Evolutionary conservation across 1,284 basidiomycete genomes (phyloP), one percentile per base, ranked within the genome.

Genomic region (Tilletia setariae): DNA sequence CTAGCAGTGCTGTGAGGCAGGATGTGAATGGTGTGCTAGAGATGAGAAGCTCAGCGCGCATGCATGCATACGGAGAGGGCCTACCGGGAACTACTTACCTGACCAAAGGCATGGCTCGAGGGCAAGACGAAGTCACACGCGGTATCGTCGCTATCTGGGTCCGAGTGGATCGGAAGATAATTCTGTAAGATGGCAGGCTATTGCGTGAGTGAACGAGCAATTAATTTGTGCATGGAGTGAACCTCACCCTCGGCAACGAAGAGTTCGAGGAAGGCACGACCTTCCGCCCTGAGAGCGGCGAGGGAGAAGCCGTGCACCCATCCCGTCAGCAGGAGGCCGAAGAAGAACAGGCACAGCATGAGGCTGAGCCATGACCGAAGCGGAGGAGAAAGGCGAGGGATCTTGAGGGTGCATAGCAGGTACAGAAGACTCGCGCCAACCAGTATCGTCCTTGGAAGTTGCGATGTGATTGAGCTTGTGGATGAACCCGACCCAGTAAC

Each of bases 1-100:
- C 89, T 88, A 16, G 91, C 93, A 0, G 92, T 94, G 79, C 91
- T 85, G 65, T 70, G 70, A 9, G 92, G 92, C 2, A 92, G 92
- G 86, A 93, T 91, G 75, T 90, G 90, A 65, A 94, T 89, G 1
- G 92, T 94, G 79, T 93, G 91, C 83, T 63, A 16, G 15, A 46
- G 42, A 63, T 23, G n/a, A 32, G 21, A 42, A 30, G 3, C 7
- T 28, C 3, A 25, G 32, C n/a, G 56, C 32, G n/a, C 56, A 2
- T 4, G 28, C 28, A 15, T 35, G n/a, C 30, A 3, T 21, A 32
- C 35, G 19, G 2, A 23, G 51, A 56, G 56, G 43, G 9, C 43
- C 2, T 15, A 6, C 30, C 15, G 13, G 2, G 28, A 9, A 30
- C 42, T 28, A 28, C 62, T 43, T 30, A 63, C 62, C 40, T 93